Evolutionary conservation across 176 grass and related monocot species (phyloP).

Genomic region (Alopecurus myosuroides): DNA sequence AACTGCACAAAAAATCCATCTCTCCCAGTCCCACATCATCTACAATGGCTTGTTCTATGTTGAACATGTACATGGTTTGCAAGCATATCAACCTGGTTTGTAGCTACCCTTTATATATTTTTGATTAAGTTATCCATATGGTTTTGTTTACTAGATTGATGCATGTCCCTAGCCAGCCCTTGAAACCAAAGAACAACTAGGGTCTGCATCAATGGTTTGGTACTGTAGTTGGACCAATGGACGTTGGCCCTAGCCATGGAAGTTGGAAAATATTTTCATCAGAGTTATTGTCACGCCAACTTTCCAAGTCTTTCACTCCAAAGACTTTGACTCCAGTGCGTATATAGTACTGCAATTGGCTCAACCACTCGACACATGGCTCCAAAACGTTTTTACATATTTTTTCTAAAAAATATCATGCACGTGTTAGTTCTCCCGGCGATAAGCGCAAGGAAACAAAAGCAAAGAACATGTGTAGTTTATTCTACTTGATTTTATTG

Average conservation of each 20-base stretch:
- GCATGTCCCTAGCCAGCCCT: slow-evolving; percentile 12
- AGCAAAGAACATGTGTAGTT: not conserved
- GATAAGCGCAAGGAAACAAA: not conserved
- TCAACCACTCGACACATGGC: slow-evolving; percentile 21
- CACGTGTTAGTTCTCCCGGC: not conserved
- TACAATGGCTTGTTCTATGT: not conserved
- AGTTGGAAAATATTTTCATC: not conserved
- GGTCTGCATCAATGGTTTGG: slow-evolving; percentile 29
- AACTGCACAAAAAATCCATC: no score
- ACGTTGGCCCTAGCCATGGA: slow-evolving; percentile 12
- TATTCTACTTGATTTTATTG: not conserved
- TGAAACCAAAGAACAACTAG: not conserved
- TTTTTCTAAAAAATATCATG: not conserved
- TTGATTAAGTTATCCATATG: not conserved
- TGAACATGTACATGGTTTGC: slow-evolving; percentile 21
- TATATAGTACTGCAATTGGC: not conserved
- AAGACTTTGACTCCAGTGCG: slow-evolving; percentile 36
- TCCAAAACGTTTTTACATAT: not conserved
- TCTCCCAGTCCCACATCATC: no score
- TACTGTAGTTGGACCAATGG: slow-evolving; percentile 29
- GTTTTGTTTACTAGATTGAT: slow-evolving; percentile 15
- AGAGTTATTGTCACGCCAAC: slow-evolving; percentile 19
- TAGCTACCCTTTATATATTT: slow-evolving; percentile 2
- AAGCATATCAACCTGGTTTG: not conserved
- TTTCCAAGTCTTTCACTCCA: slow-evolving; percentile 36